Percentiles rank a stretch among this genome's conserved stretches.
phyloP scores from a whole-genome alignment of 1,284 basidiomycete genomes.

The Ganoderma sp. region DNA sequence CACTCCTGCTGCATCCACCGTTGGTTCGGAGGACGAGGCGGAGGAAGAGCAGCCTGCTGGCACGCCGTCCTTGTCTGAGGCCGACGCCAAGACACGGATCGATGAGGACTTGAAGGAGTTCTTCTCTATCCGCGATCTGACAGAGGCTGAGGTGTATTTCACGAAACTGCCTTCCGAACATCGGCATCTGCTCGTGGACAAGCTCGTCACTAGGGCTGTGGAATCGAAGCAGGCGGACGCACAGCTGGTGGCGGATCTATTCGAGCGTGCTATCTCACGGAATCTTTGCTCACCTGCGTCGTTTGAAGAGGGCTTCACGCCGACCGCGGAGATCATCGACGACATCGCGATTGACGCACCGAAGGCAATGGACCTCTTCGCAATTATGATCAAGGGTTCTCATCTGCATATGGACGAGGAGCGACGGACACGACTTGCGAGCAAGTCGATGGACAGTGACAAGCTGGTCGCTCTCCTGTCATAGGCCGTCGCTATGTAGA shows the following conservation, averaged over 20 bases:
- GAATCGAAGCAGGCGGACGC: slow-evolving; percentile 89
- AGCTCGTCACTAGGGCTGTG: slow-evolving; percentile 72
- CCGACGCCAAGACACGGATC: slow-evolving; percentile 79
- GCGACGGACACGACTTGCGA: no score
- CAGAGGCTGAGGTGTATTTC: slow-evolving; percentile 89
- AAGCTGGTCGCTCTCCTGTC: no score
- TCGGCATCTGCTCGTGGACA: slow-evolving; percentile 73
- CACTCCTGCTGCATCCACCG: slow-evolving; percentile 58
- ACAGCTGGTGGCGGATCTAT: slow-evolving; percentile 74
- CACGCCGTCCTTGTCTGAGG: slow-evolving; percentile 63
- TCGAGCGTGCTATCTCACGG: slow-evolving; percentile 62
- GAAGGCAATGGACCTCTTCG: slow-evolving; percentile 81
- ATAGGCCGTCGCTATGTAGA: slow-evolving; percentile 35
- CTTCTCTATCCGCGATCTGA: slow-evolving; percentile 77
- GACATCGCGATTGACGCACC: slow-evolving; percentile 91
- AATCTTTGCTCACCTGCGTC: slow-evolving; percentile 57
- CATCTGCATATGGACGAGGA: slow-evolving; percentile 41
- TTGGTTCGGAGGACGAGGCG: slow-evolving; percentile 59
- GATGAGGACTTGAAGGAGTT: slow-evolving; percentile 81
- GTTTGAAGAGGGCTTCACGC: slow-evolving; percentile 70
- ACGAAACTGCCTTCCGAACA: slow-evolving; percentile 68
- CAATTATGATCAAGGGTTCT: slow-evolving; percentile 72
- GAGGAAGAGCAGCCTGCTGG: slow-evolving; percentile 45
- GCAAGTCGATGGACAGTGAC: no score
- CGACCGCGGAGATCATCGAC: slow-evolving; percentile 78